These are phyloP conservation scores for Nitzschia palea DNA, from an alignment of 108 stramenopile genomes.

Conservation along the genomic window DNA sequence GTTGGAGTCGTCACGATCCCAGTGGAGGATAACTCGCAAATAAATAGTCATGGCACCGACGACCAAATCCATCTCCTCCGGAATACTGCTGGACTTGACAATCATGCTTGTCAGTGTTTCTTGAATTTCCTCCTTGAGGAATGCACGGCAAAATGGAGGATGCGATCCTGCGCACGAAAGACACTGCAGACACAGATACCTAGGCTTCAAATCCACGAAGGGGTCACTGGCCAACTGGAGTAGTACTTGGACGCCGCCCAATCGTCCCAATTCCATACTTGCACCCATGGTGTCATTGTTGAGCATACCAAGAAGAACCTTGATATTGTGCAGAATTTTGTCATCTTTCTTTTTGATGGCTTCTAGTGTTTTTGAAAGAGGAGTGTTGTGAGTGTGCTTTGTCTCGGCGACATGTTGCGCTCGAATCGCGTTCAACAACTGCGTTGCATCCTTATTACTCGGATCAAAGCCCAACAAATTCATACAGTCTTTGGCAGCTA, in stretches of 20 bases:
- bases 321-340: conserved; percentile 37
- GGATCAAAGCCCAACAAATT: conserved; percentile 61
- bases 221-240: conserved; percentile 34
- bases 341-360: conserved; percentile 35
- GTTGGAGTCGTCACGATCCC: conserved; percentile 63
- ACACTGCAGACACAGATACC: conserved; percentile 33
- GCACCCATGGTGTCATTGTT: conserved; percentile 51
- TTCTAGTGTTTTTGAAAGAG: conserved; percentile 47
- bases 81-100: conserved; percentile 8
- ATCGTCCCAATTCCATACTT: conserved; percentile 70
- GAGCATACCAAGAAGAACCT: conserved; percentile 59
- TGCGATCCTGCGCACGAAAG: conserved; percentile 43
- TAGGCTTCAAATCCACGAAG: conserved; percentile 11
- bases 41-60: conserved; percentile 62
- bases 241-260: conserved; percentile 57
- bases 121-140: conserved; percentile 43
- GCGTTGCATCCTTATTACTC: conserved; percentile 63
- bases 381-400: conserved; percentile 38
- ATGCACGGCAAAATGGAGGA: conserved; percentile 41
- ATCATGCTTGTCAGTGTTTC: conserved; percentile 27
- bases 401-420: conserved; percentile 47
- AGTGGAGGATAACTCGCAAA: conserved; percentile 66
- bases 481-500: conserved; percentile 76
- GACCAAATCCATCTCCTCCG: conserved; percentile 36
- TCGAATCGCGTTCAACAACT: conserved; percentile 58